Percentiles rank a stretch among this genome's conserved stretches.
Conservation (phyloP, 2,329 filamentous ascomycete genomes). For the Pseudopyricularia javanii region DNA sequence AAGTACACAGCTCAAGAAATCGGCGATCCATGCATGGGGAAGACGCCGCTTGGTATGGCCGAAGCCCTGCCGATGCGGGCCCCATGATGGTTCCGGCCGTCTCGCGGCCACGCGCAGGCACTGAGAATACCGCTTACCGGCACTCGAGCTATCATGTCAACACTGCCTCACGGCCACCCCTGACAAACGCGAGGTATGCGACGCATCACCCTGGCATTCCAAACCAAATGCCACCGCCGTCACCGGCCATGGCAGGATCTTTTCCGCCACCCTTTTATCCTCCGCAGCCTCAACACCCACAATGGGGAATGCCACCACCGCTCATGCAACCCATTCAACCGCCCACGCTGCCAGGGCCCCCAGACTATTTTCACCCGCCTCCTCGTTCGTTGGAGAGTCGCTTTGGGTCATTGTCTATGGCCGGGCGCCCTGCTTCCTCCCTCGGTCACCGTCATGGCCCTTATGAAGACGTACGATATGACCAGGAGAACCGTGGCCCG, state of each 20-base stretch:
- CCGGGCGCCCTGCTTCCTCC: slow-evolving; percentile 22
- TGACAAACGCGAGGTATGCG: slow-evolving; percentile 20
- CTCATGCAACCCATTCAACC: not conserved
- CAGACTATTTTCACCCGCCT: slow-evolving; percentile 10
- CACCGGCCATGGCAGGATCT: slow-evolving; percentile 6
- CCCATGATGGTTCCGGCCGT: slow-evolving; percentile 14
- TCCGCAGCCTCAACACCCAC: slow-evolving; percentile 10
- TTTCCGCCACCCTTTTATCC: slow-evolving; percentile 16
- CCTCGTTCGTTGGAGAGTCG: slow-evolving; percentile 3
- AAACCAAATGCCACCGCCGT: slow-evolving; percentile 15
- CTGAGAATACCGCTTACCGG: slow-evolving; percentile 12
- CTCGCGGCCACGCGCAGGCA: slow-evolving; percentile 26
- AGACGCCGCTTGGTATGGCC: slow-evolving; percentile 26
- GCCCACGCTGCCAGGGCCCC: not conserved
- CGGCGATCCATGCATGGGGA: slow-evolving; percentile 17
- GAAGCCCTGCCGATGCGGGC: slow-evolving; percentile 14
- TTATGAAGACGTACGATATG: slow-evolving; percentile 26
- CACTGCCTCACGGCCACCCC: slow-evolving; percentile 20
- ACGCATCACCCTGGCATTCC: not conserved
- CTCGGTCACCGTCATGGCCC: slow-evolving; percentile 22
- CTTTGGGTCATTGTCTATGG: not conserved
- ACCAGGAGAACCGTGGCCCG: slow-evolving; percentile 18
- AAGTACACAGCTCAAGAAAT: slow-evolving; percentile 10
- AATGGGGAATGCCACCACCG: not conserved
- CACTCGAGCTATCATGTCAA: slow-evolving; percentile 23